phyloP scores from a whole-genome alignment of 1,284 basidiomycete genomes.

The Ganoderma resinaceum region DNA sequence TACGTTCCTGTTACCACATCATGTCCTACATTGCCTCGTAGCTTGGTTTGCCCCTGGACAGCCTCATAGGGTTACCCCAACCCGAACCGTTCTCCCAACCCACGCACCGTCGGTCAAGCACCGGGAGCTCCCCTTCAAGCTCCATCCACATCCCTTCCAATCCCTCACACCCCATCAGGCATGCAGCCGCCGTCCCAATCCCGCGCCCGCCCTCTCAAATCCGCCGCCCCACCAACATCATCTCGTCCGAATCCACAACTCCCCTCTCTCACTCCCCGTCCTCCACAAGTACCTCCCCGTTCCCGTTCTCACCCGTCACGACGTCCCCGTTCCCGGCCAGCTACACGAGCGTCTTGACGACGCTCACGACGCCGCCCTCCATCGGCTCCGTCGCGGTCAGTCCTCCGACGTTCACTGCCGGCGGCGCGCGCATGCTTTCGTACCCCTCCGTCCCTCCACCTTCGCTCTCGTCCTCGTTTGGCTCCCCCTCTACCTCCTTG shows the following conservation, averaged over 20 bases:
- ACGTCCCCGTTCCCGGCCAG: slow-evolving; percentile 61
- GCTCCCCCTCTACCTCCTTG: slow-evolving; percentile 68
- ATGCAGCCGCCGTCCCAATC: slow-evolving; percentile 63
- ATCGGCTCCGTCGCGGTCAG: slow-evolving; percentile 57
- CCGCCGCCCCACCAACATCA: slow-evolving; percentile 53
- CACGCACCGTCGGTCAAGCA: slow-evolving; percentile 60
- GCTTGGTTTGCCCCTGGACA: slow-evolving; percentile 78
- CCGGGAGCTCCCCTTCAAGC: slow-evolving; percentile 54
- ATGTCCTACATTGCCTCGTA: slow-evolving; percentile 37
- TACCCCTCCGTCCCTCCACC: slow-evolving; percentile 72
- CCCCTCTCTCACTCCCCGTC: slow-evolving; percentile 66
- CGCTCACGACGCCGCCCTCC: slow-evolving; percentile 71
- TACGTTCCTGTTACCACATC: neutral
- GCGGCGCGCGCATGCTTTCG: slow-evolving; percentile 49
- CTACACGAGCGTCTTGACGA: slow-evolving; percentile 62
- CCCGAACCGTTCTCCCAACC: slow-evolving; percentile 73
- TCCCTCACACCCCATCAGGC: slow-evolving; percentile 41
- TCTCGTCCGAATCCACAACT: slow-evolving; percentile 56
- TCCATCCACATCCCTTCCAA: slow-evolving; percentile 47
- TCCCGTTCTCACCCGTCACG: slow-evolving; percentile 60
- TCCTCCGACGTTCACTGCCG: slow-evolving; percentile 42
- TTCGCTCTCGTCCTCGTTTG: slow-evolving; percentile 70
- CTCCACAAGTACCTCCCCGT: slow-evolving; percentile 64
- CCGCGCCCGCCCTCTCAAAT: slow-evolving; percentile 71
- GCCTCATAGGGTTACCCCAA: slow-evolving; percentile 70